Base-by-base conservation (phyloP, 83 land plant genomes). In the Picea abies region DNA sequence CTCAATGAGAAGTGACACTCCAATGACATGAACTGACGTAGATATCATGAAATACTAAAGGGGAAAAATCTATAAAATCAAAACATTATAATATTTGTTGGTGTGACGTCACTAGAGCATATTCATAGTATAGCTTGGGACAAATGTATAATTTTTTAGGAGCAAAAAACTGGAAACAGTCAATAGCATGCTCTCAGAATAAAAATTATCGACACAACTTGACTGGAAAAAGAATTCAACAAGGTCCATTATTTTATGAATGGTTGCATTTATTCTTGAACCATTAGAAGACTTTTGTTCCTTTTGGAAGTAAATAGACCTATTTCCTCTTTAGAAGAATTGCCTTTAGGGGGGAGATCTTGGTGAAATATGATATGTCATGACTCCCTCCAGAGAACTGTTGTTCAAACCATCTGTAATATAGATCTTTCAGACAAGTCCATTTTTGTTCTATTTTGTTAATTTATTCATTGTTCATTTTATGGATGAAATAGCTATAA, bases 231-330 rank as follows among this genome's bases (percentile, higher is more conserved):
- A 77, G 23, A 87, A 89, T 83, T 90, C 92, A 70, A 87, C 77
- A 49, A 93, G 92, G 20, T 85, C 85, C 76, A 87, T 77, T 10
- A 90, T 78, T 82, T 82, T 93, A 12, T 72, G 65, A 60, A 93
- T 73, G 37, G 92, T 83, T 78, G 80, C 80, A 63, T 65, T 79
- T 29, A 87, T 20, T 70, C 83, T 79, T 60, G 81, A 68, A n/a
- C 83, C 37, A 25, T 75, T 37, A 26, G 61, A 84, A 15, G 83
- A 32, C 23, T 69, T 63, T 66, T 76, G 11, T n/a, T 75, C 78
- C 67, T 77, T 70, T 70, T 44, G 20, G 37, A 39, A 16, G 76
- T 39, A 61, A 78, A 78, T 52, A 22, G 4, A 37, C 49, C 52
- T 5, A 25, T 70, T 62, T 16, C 66, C 60, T 56, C 81, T 63